A percentile compares a stretch with the other conserved stretches of the same genome.
Evolutionary conservation across 192 early-diverging fungal genomes (phyloP).

Genomic region (Backusella mclennaniae): DNA sequence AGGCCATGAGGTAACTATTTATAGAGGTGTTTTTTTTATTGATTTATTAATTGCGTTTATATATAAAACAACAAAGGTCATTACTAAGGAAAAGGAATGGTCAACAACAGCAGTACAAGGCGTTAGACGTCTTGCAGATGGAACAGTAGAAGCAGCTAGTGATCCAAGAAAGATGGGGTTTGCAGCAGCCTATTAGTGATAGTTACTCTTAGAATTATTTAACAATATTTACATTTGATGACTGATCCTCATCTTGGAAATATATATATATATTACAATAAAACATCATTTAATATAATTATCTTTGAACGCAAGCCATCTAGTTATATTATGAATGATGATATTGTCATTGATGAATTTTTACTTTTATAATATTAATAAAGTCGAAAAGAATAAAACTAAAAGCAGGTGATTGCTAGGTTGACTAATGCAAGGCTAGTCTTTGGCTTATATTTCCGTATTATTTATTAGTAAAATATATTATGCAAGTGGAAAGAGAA

Average conservation of each 20-base stretch:
- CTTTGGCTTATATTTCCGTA: neutral
- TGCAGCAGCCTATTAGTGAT: constrained; percentile 22
- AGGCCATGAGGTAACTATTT: constrained; percentile 36
- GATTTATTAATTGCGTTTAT: neutral
- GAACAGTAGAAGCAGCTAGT: constrained; percentile 23
- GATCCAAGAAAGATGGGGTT: constrained; percentile 29
- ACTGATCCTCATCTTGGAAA: too few species aligned
- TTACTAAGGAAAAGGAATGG: neutral
- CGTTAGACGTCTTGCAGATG: constrained; percentile 16
- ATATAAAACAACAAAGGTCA: neutral
- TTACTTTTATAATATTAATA: too few species aligned
- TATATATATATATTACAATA: too few species aligned
- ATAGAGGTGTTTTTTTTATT: neutral
- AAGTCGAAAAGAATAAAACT: too few species aligned
- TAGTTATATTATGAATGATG: too few species aligned
- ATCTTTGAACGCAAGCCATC: too few species aligned
- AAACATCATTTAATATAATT: too few species aligned
- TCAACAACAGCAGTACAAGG: constrained; percentile 25
- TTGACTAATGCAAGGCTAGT: too few species aligned
- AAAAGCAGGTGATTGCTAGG: too few species aligned
- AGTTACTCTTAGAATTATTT: neutral
- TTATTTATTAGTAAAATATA: neutral
- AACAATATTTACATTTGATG: too few species aligned
- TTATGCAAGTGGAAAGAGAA: neutral
- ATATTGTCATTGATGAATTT: too few species aligned